Conservation (phyloP, 805 yeast genomes). For the Teunomyces lycoperdinae region DNA sequence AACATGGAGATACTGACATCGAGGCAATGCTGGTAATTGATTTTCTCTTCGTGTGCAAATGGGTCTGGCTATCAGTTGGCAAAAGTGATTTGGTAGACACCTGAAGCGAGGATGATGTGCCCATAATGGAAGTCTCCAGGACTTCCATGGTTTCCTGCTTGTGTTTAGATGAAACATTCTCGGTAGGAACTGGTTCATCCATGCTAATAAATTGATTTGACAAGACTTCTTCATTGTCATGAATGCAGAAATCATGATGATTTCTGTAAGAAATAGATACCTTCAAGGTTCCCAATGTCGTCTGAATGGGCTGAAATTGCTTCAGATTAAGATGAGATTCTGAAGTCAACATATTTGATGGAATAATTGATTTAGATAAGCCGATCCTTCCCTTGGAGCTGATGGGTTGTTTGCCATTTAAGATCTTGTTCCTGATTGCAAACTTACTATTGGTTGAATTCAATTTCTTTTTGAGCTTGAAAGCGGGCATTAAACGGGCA, state of each 20-base stretch:
- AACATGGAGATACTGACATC: conserved; percentile 27
- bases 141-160: neutral
- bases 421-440: conserved; percentile 54
- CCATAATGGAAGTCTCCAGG: neutral
- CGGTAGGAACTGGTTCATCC: conserved; percentile 25
- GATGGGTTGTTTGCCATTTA: conserved; percentile 79
- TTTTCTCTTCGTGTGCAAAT: conserved; percentile 10
- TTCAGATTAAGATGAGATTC: conserved; percentile 58
- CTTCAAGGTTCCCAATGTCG: conserved; percentile 70
- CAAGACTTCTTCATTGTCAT: conserved; percentile 62
- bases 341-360: conserved; percentile 30
- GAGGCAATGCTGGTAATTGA: conserved; percentile 12
- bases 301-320: conserved; percentile 65
- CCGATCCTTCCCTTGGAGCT: conserved; percentile 84
- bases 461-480: conserved; percentile 47
- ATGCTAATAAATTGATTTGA: conserved; percentile 54
- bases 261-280: conserved; percentile 78
- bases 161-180: neutral
- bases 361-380: conserved; percentile 64
- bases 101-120: neutral
- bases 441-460: conserved; percentile 19
- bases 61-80: neutral
- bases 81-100: neutral
- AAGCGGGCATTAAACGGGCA: conserved; percentile 68
- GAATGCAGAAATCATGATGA: conserved; percentile 64